Percentiles rank a stretch among this genome's conserved stretches.
Conservation (phyloP, 116 monocot species). For the Phalaenopsis hybrid region DNA sequence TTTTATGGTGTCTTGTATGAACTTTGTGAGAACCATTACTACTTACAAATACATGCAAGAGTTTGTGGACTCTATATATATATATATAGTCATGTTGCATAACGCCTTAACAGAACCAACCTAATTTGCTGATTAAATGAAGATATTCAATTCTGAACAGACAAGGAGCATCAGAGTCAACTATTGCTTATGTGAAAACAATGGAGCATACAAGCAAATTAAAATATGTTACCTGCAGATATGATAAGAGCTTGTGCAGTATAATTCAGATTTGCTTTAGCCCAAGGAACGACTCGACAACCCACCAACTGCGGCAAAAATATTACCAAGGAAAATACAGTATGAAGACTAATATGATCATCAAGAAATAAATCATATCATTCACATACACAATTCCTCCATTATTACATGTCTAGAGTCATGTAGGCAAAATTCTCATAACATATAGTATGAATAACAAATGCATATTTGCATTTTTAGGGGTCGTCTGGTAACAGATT, state of each 20-base stretch:
- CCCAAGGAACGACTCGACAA: slow-evolving; percentile 22
- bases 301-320: slow-evolving; percentile 13
- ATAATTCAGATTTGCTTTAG: slow-evolving; percentile 25
- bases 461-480: not conserved
- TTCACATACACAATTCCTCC: not conserved
- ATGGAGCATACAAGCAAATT: not conserved
- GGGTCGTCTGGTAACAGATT: too few species aligned
- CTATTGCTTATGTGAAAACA: not conserved
- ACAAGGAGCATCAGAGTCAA: not conserved
- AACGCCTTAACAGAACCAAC: too few species aligned
- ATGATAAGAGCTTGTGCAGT: slow-evolving; percentile 23
- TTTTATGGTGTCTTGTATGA: not conserved
- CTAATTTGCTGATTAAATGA: not conserved
- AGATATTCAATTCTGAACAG: not conserved
- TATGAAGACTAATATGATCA: not conserved
- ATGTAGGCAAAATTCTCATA: not conserved
- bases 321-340: not conserved
- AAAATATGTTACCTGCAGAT: slow-evolving; percentile 16
- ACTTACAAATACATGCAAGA: not conserved
- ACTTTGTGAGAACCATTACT: not conserved
- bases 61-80: too few species aligned
- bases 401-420: not conserved
- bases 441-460: not conserved
- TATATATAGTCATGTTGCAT: too few species aligned
- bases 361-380: not conserved